Evolutionary conservation across 345 rosid genomes (phyloP), one percentile per base, ranked within the genome.

Genomic region (Camelina laxa): DNA sequence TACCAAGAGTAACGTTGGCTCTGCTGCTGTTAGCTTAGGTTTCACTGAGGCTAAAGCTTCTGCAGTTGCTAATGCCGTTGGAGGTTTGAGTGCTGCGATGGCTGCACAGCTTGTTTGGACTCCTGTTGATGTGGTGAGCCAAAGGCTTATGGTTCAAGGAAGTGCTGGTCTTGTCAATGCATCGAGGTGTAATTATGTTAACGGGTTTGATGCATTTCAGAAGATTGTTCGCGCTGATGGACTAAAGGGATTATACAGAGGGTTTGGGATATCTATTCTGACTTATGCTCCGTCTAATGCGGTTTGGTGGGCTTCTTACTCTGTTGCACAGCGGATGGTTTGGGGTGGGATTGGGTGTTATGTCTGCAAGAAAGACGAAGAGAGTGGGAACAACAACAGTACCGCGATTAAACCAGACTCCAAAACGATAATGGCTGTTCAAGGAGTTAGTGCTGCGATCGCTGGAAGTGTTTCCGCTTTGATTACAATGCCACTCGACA

Each of bases 101-200:
- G 93, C 98, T 1, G 96, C 98, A 1, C 97, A 94, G 70, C 80
- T 94, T 33, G 95, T 91, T 49, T 94, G 98, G 98, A 94, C 98
- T 12, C 98, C 97, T 2, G 78, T 94, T 30, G 98, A 94, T 79
- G 98, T 93, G 4, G 97, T 93, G 49, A 93, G 90, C 83, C 97
- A 93, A 78, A 80, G 98, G 72, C 86, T 91, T 41, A 93, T 94
- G 98, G 92, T 88, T 69, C 94, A 91, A 48, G 90, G 91, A 50
- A 65, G 83, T 41, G 63, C 70, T 4, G 73, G 80, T 19, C 61
- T 75, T 21, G 57, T 84, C 4, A 81, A 82, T 70, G 83, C 82
- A 7, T 80, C 85, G 21, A 72, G 79, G 20, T 85, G 92, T 82
- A 85, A 80, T 82, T 93, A 93, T 65, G 64, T 70, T 27, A 91